phyloP scores from a whole-genome alignment of 1,139 yeast species.

The Geotrichum histeridarum region DNA sequence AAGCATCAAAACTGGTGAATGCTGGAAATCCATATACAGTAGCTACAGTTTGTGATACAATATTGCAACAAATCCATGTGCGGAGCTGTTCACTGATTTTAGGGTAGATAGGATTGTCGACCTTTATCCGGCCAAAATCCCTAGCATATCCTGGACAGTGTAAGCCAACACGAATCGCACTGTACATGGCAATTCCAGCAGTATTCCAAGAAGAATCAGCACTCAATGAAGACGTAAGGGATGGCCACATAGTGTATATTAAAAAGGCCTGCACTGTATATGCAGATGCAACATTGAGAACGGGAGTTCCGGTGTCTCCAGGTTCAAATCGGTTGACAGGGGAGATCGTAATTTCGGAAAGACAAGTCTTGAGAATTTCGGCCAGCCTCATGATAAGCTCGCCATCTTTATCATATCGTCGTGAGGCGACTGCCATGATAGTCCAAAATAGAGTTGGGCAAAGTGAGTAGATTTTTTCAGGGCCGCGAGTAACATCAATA shows the following conservation, averaged over 20 bases:
- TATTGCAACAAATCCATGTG: conserved; percentile 89
- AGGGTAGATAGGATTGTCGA: conserved; percentile 32
- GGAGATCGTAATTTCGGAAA: conserved; percentile 82
- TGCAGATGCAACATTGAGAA: conserved; percentile 80
- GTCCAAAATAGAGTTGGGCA: conserved; percentile 95
- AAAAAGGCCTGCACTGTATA: conserved; percentile 91
- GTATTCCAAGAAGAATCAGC: conserved; percentile 97
- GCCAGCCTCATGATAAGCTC: conserved; percentile 51
- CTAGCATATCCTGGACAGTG: conserved; percentile 66
- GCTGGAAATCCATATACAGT: conserved; percentile 93
- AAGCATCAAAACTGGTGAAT: conserved; percentile 76
- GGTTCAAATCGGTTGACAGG: conserved; percentile 68
- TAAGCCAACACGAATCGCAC: conserved; percentile 84
- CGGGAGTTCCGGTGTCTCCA: conserved; percentile 60
- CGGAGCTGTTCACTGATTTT: conserved; percentile 72
- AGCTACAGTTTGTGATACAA: conserved; percentile 84
- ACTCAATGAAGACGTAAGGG: conserved; percentile 83
- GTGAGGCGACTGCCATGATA: conserved; percentile 72
- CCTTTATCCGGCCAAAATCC: conserved; percentile 46
- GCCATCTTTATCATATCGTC: conserved; percentile 48
- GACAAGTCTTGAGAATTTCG: conserved; percentile 63
- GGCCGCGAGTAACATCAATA: conserved; percentile 74
- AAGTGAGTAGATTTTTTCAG: conserved; percentile 66
- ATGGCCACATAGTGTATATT: conserved; percentile 91
- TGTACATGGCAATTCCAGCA: conserved; percentile 84